Conservation (phyloP, 2,329 filamentous ascomycete species). For the Talaromyces rugulosus region DNA sequence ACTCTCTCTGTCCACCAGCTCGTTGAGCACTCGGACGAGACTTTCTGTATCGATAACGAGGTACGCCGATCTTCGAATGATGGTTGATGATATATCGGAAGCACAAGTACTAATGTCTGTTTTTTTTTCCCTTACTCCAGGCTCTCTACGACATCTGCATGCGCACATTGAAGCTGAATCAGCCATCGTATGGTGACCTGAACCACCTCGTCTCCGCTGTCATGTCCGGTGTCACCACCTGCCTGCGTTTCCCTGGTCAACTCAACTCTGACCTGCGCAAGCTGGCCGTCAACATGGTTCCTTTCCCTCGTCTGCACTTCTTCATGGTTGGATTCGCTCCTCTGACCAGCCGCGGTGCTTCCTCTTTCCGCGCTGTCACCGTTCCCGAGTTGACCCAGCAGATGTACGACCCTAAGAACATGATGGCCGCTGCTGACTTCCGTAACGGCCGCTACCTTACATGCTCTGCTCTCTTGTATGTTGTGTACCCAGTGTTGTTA, state of each 20-base stretch:
- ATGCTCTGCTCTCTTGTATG: slow-evolving; percentile 94
- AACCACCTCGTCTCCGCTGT: slow-evolving; percentile 99
- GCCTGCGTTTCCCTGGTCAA: slow-evolving; percentile 98
- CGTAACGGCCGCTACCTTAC: slow-evolving; percentile 99
- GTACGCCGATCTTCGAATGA: slow-evolving; percentile 30
- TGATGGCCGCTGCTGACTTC: slow-evolving; percentile 99
- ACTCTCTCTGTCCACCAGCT: slow-evolving; percentile 98
- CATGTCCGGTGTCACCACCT: slow-evolving; percentile 99
- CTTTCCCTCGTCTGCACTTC: slow-evolving; percentile 99
- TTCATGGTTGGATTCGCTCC: slow-evolving; percentile 99
- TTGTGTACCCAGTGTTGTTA: slow-evolving; percentile 17
- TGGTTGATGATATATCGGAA: not conserved
- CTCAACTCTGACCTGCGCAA: slow-evolving; percentile 99
- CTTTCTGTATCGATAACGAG: slow-evolving; percentile 99
- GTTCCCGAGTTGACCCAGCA: slow-evolving; percentile 99
- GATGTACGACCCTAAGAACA: slow-evolving; percentile 99
- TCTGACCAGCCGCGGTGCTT: slow-evolving; percentile 83
- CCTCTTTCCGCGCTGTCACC: slow-evolving; percentile 96
- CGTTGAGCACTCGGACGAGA: slow-evolving; percentile 99
- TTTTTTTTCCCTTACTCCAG: slow-evolving; percentile 33
- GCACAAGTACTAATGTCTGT: not conserved
- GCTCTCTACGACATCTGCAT: slow-evolving; percentile 99
- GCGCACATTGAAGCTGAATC: slow-evolving; percentile 97
- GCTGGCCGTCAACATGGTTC: slow-evolving; percentile 99
- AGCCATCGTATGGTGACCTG: slow-evolving; percentile 97